These are phyloP conservation scores for Pleurotus platypus DNA, from an alignment of 768 basidiomycete species.

Conservation along the genomic window DNA sequence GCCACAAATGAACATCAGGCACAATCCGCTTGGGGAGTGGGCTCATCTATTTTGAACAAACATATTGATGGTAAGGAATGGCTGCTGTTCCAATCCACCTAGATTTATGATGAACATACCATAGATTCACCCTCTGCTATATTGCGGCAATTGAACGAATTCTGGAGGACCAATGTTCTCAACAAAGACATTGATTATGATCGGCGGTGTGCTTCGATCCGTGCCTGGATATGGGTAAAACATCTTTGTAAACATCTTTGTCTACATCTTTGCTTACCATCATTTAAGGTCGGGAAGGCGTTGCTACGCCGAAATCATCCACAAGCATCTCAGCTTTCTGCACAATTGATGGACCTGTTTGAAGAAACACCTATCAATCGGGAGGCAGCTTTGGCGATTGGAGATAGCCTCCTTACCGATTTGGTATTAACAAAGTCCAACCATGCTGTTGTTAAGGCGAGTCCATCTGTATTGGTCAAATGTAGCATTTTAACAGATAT, in stretches of 20 bases:
- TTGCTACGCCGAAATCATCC: slow-evolving; percentile 74
- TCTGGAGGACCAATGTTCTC: slow-evolving; percentile 48
- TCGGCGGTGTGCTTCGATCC: slow-evolving; percentile 49
- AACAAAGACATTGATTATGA: slow-evolving; percentile 24
- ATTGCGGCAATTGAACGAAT: slow-evolving; percentile 33
- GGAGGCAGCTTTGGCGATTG: slow-evolving; percentile 76
- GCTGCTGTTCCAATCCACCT: neutral
- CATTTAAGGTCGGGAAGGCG: slow-evolving; percentile 67
- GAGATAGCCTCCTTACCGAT: slow-evolving; percentile 60
- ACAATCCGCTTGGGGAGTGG: slow-evolving; percentile 49
- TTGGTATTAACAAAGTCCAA: slow-evolving; percentile 71
- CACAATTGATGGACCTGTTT: slow-evolving; percentile 69
- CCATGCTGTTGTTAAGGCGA: slow-evolving; percentile 73
- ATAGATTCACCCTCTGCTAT: slow-evolving; percentile 45
- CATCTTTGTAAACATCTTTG: neutral
- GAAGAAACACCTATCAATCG: slow-evolving; percentile 59
- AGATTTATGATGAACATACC: neutral
- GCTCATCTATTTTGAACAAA: slow-evolving; percentile 79
- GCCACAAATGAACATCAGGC: slow-evolving; percentile 49
- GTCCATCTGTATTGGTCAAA: slow-evolving; percentile 13
- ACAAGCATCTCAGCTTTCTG: slow-evolving; percentile 49
- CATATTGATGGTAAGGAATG: slow-evolving; percentile 54
- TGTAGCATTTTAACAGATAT: neutral
- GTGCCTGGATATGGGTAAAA: slow-evolving; percentile 69
- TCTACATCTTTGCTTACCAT: neutral